Evolutionary conservation across 1,139 yeast genomes (phyloP).

Genomic region (Kodamaea alishanica): DNA sequence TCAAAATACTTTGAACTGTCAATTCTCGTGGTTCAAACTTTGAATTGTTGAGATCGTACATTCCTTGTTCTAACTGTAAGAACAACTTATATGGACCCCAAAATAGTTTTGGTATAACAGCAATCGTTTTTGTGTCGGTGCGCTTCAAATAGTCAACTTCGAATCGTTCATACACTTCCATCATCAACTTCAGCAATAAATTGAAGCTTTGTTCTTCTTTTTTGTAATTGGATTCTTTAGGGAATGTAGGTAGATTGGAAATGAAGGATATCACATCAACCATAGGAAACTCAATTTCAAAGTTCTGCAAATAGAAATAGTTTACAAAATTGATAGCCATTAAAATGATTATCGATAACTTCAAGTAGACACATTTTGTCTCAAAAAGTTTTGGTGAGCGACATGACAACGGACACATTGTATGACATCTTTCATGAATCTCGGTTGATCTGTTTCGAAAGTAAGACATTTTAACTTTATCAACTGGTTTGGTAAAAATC

Average conservation of each 20-base stretch:
- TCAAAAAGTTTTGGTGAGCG: too few species aligned
- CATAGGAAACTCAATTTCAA: slow-evolving; percentile 12
- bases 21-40: background rate
- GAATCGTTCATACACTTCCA: slow-evolving; percentile 21
- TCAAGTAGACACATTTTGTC: too few species aligned
- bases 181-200: slow-evolving; percentile 10
- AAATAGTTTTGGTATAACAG: slow-evolving; percentile 17
- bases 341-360: background rate
- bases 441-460: too few species aligned
- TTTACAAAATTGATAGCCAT: slow-evolving; percentile 5
- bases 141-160: slow-evolving; percentile 18
- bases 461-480: background rate
- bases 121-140: slow-evolving; percentile 17
- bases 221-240: background rate
- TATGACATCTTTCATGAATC: too few species aligned
- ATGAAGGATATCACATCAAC: slow-evolving; percentile 19
- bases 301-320: slow-evolving; percentile 6
- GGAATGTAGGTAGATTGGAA: background rate
- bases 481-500: background rate
- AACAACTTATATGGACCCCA: slow-evolving; percentile 10
- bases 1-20: background rate
- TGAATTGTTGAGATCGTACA: slow-evolving; percentile 11
- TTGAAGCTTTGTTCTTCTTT: slow-evolving; percentile 7
- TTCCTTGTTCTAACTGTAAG: slow-evolving; percentile 18
- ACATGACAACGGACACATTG: too few species aligned